Base-by-base conservation (phyloP, 306 rosid species). In the Gillenia trifoliata region DNA sequence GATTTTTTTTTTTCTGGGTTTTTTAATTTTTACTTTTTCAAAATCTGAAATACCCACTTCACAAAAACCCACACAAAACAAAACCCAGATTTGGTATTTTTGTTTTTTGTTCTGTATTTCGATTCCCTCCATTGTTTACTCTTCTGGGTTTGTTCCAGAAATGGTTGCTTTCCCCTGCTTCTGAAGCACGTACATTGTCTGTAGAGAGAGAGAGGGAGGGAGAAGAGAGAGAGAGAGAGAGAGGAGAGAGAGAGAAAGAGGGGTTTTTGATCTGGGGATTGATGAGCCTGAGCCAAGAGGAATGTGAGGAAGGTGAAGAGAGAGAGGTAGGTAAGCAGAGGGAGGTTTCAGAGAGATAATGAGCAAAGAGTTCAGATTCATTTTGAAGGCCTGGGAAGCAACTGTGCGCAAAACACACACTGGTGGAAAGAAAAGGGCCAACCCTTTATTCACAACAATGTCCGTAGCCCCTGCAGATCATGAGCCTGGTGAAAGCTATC, bases 391-490 rank as follows among this genome's bases (percentile, higher is more conserved):
- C 38, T 89, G 93, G 92, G 88, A 91, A 79, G 71, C 86, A 75
- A 82, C 87, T 9, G 86, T 90, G 68, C 82, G 96, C 0, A 90
- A 86, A 89, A 81, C 98, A 29, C 85, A 84, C 22, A 72, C 77
- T 36, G 63, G 81, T 78, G 75, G 82, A 3, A 91, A 88, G 89
- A 93, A 89, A 64, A 82, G 92, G 72, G 77, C 90, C 17, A 86
- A 79, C 75, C 83, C 81, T 65, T 79, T 89, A 72, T 92, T 87
- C 78, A 54, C 90, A 17, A 82, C 91, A 83, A 93, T 88, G 95
- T 88, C 89, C 43, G 97, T 92, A 25, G 91, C 93, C 70, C 96
- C 92, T 62, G 95, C 92, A 1, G 95, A 90, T 31, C 97, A 94
- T 15, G 94, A 87, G 68, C 85, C 86, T 3, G 86, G 83, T n/a